Evolutionary conservation across 306 rosid species (phyloP), one percentile per base, ranked within the genome.

Genomic region (Quercus engelmannii): DNA sequence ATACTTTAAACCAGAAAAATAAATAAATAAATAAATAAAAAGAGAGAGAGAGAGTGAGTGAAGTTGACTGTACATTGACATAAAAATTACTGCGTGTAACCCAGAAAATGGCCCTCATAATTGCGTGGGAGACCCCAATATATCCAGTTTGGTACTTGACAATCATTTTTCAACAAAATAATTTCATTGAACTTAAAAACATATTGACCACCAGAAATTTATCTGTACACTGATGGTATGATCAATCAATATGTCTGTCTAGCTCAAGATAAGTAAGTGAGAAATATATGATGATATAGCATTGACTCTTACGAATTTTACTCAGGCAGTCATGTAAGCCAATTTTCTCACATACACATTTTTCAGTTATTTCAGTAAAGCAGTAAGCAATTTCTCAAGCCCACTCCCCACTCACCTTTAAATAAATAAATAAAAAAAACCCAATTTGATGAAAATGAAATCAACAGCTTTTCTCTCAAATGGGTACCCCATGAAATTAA

Each of bases 11-110:
- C 41, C 41, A 6, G 0, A 35, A 1, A 6, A 35, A 5, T 1
- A 4, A 4, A 21, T 0, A 35, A 4, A 21, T 0, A 35, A 35
- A 6, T 21, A 21, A 21, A 21, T 21, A 21, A 21, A 1, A 5
- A 5, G 5, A 33, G 0, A 35, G 0, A 28, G 2, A 25, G 0
- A 6, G 38, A 33, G 38, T 0, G 11, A 38, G 46, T 0, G 3
- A 8, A 41, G 46, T 23, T 59, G 33, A 13, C 31, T 12, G 31
- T 3, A 11, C 14, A 59, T 23, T 10, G 18, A 21, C 30, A 59
- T 59, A 63, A 6, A 46, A 9, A 11, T 14, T 5, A 26, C 6
- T 26, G 17, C 7, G 13, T 4, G 12, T 51, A 65, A 23, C 18
- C 35, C 73, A 76, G 3, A 20, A 20, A n/a, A 79, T 25, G 26